Evolutionary conservation across 2,329 filamentous ascomycete species (phyloP), one percentile per base, ranked within the genome.

Genomic region (Cladosporium sp.): DNA sequence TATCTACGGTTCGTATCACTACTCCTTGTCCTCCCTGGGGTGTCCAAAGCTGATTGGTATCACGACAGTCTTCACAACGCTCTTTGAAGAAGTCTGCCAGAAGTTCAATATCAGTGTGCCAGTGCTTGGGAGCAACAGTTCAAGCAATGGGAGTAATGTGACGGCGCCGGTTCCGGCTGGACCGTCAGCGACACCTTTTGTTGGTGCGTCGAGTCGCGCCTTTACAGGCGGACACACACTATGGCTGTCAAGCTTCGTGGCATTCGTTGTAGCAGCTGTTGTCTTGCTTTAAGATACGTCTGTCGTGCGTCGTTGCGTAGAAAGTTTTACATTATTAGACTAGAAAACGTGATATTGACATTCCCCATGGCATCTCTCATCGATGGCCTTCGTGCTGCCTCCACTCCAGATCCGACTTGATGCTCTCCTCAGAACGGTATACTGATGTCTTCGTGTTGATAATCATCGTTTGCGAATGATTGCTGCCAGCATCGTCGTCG

Each of bases 21-120:
- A 34, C 30, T 34, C 11, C 8, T 34, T 34, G 25, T 25, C 25
- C 8, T 9, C 9, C 9, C 30, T 34, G 11, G 14, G 51, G 12
- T 36, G 15, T 11, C 39, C 57, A 52, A 34, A 34, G 38, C 47
- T 30, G 20, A 47, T 58, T 60, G 51, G 56, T 36, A 30, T 3
- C 36, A 15, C 3, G 7, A 22, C 47, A 64, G 63, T 59, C 1
- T 64, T 65, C 51, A 64, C 60, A 3, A 61, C 57, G 19, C 60
- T 65, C 12, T 65, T 65, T 30, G 59, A 61, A 15, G 47, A 65
- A 25, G 63, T 64, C 30, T 65, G 63, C 49, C 30, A 56, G 43
- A 50, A 61, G 25, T 65, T 63, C 60, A 63, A 65, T 39, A 62
- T 65, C 45, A 60, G 51, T 20, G 63, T 65, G 17, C 63, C 63